Evolutionary conservation across 2,329 filamentous ascomycete genomes (phyloP), one percentile per base, ranked within the genome.

Genomic region (Xylaria polymorpha): DNA sequence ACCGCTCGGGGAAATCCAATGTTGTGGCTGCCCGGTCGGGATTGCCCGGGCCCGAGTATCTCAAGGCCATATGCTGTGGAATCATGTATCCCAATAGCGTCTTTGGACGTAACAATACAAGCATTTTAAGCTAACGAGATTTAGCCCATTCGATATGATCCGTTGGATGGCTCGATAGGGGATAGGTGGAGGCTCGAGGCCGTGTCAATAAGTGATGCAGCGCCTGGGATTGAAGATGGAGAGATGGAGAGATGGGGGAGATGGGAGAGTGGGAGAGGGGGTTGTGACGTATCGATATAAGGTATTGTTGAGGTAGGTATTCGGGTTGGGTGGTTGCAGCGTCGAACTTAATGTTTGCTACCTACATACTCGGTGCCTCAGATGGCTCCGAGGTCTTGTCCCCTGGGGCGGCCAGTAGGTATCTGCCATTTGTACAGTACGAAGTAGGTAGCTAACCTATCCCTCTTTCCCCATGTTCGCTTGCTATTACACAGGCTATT

Each of bases 81-180:
- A 20, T 14, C 32, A 56, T 39, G 22, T 39, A 22, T 39, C 53
- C 35, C 4, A 56, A 14, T 20, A 56, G 53, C 53, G 53, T 15
- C 32, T 22, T 56, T 12, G 53, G 32, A n/a, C 20, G 53, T 56
- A 56, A 39, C 18, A 15, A 56, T 56, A 56, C 22, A 22, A 22
- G 7, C 20, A 58, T 58, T 12, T 29, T 44, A 8, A 12, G 55
- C 22, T 12, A 43, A 58, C 22, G 55, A 20, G 20, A 20, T 20
- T 41, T 25, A n/a, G 14, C 1, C 43, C 37, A 29, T 58, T 35
- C n/a, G 37, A 58, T 29, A 9, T 9, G n/a, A 7, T 29, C 37
- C 1, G 39, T 18, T 41, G 6, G 22, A 29, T 58, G 37, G 14
- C n/a, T 58, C 20, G 35, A 39, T 39, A 15, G 5, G n/a, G 32